phyloP scores from a whole-genome alignment of 2,329 filamentous ascomycete genomes.

The Aspergillus sp. region DNA sequence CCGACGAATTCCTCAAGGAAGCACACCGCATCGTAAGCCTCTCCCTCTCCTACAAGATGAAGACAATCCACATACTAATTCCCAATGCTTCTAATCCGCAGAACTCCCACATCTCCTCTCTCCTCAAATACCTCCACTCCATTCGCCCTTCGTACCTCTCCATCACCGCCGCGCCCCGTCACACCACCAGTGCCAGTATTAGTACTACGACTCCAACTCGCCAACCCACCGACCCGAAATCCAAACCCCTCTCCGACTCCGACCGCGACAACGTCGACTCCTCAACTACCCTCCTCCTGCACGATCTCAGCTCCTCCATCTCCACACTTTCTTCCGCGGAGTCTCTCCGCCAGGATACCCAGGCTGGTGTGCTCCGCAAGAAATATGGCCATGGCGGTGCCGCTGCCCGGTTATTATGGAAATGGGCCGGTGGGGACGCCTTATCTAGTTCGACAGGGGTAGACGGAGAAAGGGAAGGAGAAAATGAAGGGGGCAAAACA shows the following conservation, averaged over 20 bases:
- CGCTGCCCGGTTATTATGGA: constrained; percentile 60
- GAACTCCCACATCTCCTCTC: constrained; percentile 81
- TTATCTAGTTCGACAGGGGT: constrained; percentile 25
- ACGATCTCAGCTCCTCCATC: constrained; percentile 81
- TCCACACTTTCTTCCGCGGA: constrained; percentile 78
- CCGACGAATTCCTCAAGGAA: constrained; percentile 89
- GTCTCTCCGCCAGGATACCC: constrained; percentile 74
- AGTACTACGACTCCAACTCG: constrained; percentile 34
- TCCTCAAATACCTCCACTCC: constrained; percentile 75
- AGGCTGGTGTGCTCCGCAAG: constrained; percentile 67
- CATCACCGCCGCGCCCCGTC: constrained; percentile 51
- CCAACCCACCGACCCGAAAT: constrained; percentile 46
- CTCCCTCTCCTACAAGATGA: not conserved
- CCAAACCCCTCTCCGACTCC: constrained; percentile 68
- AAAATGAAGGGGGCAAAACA: constrained; percentile 52
- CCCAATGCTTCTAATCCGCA: constrained; percentile 37
- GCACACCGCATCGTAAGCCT: constrained; percentile 78
- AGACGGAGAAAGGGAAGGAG: not conserved
- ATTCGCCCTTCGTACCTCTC: constrained; percentile 92
- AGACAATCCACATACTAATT: not conserved
- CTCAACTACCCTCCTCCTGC: constrained; percentile 79
- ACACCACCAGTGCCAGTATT: constrained; percentile 48
- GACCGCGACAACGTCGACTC: constrained; percentile 86
- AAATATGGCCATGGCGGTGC: constrained; percentile 60
- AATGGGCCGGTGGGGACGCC: constrained; percentile 56